phyloP scores from a whole-genome alignment of 1,139 yeast species.

The Candida frijolesensis region DNA sequence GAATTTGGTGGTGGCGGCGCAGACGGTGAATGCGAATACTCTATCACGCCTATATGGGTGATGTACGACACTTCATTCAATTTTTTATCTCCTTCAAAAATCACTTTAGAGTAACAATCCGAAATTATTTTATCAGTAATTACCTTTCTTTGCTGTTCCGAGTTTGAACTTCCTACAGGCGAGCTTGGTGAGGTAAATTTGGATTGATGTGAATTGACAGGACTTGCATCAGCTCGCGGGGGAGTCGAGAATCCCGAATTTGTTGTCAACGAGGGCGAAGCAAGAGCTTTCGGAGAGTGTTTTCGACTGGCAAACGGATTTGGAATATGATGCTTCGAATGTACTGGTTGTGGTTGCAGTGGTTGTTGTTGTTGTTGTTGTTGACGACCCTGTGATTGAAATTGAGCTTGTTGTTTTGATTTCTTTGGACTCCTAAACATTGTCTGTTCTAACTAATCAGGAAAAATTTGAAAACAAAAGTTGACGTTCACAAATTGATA shows the following conservation, averaged over 20 bases:
- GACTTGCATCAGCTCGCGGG: neutral
- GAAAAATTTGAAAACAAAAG: neutral
- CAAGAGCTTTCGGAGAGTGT: slow-evolving; percentile 1
- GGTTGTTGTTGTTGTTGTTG: slow-evolving; percentile 2
- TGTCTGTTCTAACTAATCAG: neutral
- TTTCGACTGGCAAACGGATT: slow-evolving; percentile 1
- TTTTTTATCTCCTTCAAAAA: slow-evolving; percentile 31
- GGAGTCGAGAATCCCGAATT: slow-evolving; percentile 3
- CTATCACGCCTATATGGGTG: slow-evolving; percentile 41
- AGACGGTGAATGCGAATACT: slow-evolving; percentile 42
- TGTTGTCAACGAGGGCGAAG: neutral
- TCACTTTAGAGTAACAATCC: slow-evolving; percentile 44
- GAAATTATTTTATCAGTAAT: slow-evolving; percentile 37
- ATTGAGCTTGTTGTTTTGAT: slow-evolving; percentile 3
- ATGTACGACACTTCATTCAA: slow-evolving; percentile 39
- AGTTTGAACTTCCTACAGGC: slow-evolving; percentile 11
- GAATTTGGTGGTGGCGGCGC: slow-evolving; percentile 41
- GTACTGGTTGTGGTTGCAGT: slow-evolving; percentile 3
- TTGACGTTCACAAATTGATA: too few relatives aligned
- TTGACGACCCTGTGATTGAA: slow-evolving; percentile 1
- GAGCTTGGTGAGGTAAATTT: slow-evolving; percentile 9
- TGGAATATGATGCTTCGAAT: slow-evolving; percentile 1
- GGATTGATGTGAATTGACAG: neutral
- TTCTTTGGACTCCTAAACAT: slow-evolving; percentile 14
- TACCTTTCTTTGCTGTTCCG: slow-evolving; percentile 19